Percentiles rank a stretch among this genome's conserved stretches.
phyloP scores from a whole-genome alignment of 345 rosid species.

The Hibiscus mutabilis region DNA sequence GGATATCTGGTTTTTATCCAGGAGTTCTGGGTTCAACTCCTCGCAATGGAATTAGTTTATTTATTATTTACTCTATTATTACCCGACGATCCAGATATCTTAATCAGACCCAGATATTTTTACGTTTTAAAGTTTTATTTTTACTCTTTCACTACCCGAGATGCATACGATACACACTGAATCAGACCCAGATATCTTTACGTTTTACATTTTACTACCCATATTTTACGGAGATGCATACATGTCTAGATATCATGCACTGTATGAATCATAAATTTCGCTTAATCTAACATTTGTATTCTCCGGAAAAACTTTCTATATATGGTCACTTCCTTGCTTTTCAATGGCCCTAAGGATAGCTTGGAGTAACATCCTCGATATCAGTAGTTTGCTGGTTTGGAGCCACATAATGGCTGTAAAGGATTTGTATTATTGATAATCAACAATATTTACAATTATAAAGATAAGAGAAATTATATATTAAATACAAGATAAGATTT shows the following conservation, averaged over 20 bases:
- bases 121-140: too few relatives aligned
- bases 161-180: too few relatives aligned
- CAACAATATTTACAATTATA: too few relatives aligned
- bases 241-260: not conserved
- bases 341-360: constrained; percentile 44
- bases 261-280: not conserved
- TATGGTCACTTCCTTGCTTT: constrained; percentile 4
- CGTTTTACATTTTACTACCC: too few relatives aligned
- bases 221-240: not conserved
- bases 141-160: not conserved
- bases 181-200: too few relatives aligned
- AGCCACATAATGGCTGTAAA: too few relatives aligned
- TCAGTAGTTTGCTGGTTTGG: constrained; percentile 29
- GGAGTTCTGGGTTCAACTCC: not conserved
- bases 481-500: too few relatives aligned
- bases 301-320: not conserved
- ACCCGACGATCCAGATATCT: too few relatives aligned
- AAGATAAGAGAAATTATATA: too few relatives aligned
- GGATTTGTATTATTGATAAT: too few relatives aligned
- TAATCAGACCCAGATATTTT: too few relatives aligned
- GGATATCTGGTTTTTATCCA: not conserved
- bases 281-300: not conserved
- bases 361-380: constrained; percentile 27
- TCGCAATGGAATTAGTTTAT: not conserved
- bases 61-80: too few relatives aligned